A percentile compares a stretch with the other conserved stretches of the same genome.
phyloP scores from a whole-genome alignment of 176 grass and related monocot species.

The Pharus latifolius region DNA sequence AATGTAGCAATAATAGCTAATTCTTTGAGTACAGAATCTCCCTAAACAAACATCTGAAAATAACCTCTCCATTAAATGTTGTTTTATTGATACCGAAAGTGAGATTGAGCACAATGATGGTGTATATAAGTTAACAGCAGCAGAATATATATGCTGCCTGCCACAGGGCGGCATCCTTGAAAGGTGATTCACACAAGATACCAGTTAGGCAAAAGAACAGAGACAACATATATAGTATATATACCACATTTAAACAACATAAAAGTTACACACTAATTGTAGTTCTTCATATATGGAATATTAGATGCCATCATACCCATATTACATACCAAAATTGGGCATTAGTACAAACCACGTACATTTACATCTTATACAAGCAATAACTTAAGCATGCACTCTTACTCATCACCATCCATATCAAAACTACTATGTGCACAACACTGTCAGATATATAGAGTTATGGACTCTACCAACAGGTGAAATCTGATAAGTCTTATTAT shows the following conservation, averaged over 20 bases:
- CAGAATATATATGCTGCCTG: too few relatives aligned
- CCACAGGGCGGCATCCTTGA: too few relatives aligned
- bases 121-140: background rate
- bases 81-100: constrained; percentile 13
- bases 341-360: background rate
- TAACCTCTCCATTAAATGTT: too few relatives aligned
- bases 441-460: too few relatives aligned
- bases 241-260: background rate
- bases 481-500: too few relatives aligned
- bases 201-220: background rate
- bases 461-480: too few relatives aligned
- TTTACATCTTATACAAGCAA: background rate
- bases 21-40: too few relatives aligned
- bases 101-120: background rate
- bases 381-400: background rate
- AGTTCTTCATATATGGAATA: background rate
- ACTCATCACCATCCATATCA: too few relatives aligned
- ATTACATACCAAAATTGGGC: background rate
- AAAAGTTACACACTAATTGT: background rate
- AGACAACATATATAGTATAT: background rate
- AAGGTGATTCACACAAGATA: too few relatives aligned
- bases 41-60: too few relatives aligned
- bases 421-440: too few relatives aligned
- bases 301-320: background rate
- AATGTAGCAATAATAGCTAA: too few relatives aligned